Base-by-base conservation (phyloP, 345 rosid species). In the Murraya paniculata region DNA sequence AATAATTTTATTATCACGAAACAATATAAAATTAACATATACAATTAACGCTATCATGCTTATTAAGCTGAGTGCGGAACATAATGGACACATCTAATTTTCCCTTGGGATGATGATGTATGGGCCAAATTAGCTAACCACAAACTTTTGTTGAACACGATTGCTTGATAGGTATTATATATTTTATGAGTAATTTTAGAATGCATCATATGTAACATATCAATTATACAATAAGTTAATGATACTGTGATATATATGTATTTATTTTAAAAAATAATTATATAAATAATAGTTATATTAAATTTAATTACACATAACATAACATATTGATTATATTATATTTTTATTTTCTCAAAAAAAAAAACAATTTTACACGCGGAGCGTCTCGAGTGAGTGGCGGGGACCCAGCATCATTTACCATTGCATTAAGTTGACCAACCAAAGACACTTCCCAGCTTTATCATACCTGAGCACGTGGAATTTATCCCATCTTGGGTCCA, bases 401-500 rank as follows among this genome's bases (percentile, higher is more conserved):
- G 68, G 58, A 75, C 78, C 71, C 78, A 4, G 11, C 33, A 31
- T 75, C 60, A 64, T 75, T 64, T 19, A 16, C 64, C 27, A 56
- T 55, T 19, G 8, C 30, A 22, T 24, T 38, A 58, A 10, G 25
- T 61, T 39, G 70, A 62, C 78, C 58, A 33, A 22, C 6, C 33
- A 10, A 75, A 3, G 53, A 75, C 31, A 11, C 71, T 56, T 64
- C 71, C 70, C 61, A 60, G 78, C 70, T 31, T 8, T 64, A 75
- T 64, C 68, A 75, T 61, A 31, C 31, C 48, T 30, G 31, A 50
- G 35, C 53, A 50, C 71, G 60, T 64, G 62, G 78, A 75, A 64
- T 75, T n/a, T 48, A 45, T 64, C 39, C 77, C 68, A 74, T 31
- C 10, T 24, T 28, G 48, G 78, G 62, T n/a, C 78, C 71, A 75